Conservation (phyloP, 2,329 filamentous ascomycete species). For the Claviceps cyperi region DNA sequence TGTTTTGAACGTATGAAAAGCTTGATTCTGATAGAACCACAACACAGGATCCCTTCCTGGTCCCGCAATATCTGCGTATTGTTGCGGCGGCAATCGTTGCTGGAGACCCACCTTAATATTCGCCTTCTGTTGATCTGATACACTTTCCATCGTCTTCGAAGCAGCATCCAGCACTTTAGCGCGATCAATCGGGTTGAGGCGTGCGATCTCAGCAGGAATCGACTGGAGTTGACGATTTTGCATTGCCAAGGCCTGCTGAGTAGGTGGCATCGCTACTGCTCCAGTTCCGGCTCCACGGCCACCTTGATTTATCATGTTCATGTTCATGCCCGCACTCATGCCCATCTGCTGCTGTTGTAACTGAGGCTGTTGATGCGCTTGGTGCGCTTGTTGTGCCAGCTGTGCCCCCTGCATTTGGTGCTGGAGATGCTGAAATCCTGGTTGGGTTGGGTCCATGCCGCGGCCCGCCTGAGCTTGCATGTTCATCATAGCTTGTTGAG, state of each 20-base stretch:
- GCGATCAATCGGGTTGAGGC: slow-evolving; percentile 29
- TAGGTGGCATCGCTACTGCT: slow-evolving; percentile 21
- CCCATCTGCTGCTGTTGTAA: slow-evolving; percentile 16
- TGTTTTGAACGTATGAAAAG: slow-evolving; percentile 20
- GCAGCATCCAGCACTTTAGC: slow-evolving; percentile 31
- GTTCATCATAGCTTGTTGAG: slow-evolving; percentile 34
- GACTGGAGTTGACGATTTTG: slow-evolving; percentile 17
- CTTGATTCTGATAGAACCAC: slow-evolving; percentile 34
- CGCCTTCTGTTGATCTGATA: slow-evolving; percentile 31
- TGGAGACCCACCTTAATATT: slow-evolving; percentile 16
- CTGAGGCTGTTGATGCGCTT: slow-evolving; percentile 12
- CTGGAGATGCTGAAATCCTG: slow-evolving; percentile 42
- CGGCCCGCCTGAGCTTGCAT: slow-evolving; percentile 39
- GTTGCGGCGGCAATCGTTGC: slow-evolving; percentile 26
- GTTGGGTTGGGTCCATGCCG: slow-evolving; percentile 34
- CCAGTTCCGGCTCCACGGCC: slow-evolving; percentile 16
- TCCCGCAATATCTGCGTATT: slow-evolving; percentile 28
- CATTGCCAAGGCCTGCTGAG: slow-evolving; percentile 26
- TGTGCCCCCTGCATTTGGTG: slow-evolving; percentile 43
- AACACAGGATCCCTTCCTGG: slow-evolving; percentile 35
- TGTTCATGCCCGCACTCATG: slow-evolving; percentile 30
- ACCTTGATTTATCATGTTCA: slow-evolving; percentile 23
- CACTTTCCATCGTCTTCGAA: slow-evolving; percentile 22
- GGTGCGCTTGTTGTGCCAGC: slow-evolving; percentile 26
- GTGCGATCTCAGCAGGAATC: slow-evolving; percentile 21